Evolutionary conservation across 2,329 filamentous ascomycete genomes (phyloP).

Genomic region (Monilinia vaccinii-corymbosi): DNA sequence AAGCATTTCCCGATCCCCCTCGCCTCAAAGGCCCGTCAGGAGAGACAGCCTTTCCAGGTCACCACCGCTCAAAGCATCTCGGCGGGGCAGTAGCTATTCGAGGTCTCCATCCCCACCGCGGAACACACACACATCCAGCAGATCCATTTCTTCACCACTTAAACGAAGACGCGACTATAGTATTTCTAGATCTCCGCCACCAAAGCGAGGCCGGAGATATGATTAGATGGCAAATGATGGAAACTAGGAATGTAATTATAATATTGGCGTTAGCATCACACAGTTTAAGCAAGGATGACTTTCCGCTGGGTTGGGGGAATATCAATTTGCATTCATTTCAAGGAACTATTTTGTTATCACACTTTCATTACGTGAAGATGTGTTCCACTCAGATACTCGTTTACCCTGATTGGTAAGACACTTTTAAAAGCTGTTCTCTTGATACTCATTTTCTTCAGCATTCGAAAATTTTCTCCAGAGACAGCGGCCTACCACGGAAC

Average conservation of each 20-base stretch:
- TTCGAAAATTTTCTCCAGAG: neutral
- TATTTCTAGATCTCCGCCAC: constrained; percentile 25
- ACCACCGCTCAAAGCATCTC: constrained; percentile 12
- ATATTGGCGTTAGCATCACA: neutral
- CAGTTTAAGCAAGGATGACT: neutral
- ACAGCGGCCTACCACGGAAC: neutral
- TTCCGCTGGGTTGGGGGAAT: neutral
- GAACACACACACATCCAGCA: constrained; percentile 14
- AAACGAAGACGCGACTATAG: constrained; percentile 26
- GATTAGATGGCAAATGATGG: neutral
- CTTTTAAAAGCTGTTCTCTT: neutral
- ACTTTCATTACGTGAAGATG: neutral
- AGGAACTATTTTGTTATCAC: neutral
- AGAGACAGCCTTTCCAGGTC: constrained; percentile 13
- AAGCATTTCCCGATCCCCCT: constrained; percentile 18
- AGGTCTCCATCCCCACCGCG: constrained; percentile 16
- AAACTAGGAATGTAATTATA: neutral
- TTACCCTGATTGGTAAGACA: neutral
- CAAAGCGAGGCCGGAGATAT: constrained; percentile 24
- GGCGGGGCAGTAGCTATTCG: constrained; percentile 17
- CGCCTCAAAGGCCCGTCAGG: constrained; percentile 4
- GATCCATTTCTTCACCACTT: constrained; percentile 20
- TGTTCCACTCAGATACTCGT: neutral
- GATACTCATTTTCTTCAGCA: neutral
- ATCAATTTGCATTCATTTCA: neutral